These are phyloP conservation scores for Prunus padus DNA, from an alignment of 306 rosid species.

Conservation along the genomic window DNA sequence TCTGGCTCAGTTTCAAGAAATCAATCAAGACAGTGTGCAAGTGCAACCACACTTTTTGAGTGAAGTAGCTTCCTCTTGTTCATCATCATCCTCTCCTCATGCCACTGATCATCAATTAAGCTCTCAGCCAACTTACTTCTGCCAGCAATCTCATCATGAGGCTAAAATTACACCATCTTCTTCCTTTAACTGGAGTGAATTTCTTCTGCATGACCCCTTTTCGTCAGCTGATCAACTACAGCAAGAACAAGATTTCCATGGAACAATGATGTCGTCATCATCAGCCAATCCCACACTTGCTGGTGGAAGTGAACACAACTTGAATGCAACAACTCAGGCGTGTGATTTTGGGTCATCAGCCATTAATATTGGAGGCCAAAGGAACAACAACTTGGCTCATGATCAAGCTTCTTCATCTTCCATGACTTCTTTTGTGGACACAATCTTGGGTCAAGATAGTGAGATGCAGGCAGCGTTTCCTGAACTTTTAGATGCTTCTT, in stretches of 20 bases:
- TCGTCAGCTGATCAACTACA: constrained; percentile 33
- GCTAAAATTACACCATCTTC: constrained; percentile 40
- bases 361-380: constrained; percentile 18
- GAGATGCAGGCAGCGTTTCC: constrained; percentile 76
- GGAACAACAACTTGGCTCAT: constrained; percentile 23
- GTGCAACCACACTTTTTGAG: constrained; percentile 41
- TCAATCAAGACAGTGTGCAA: constrained; percentile 25
- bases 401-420: constrained; percentile 39
- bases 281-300: constrained; percentile 11
- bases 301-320: constrained; percentile 21
- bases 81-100: constrained; percentile 65
- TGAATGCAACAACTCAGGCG: constrained; percentile 20
- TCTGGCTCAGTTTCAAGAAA: constrained; percentile 37
- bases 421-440: constrained; percentile 65
- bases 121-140: constrained; percentile 41
- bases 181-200: constrained; percentile 55
- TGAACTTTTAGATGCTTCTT: constrained; percentile 60
- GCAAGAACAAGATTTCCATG: constrained; percentile 32
- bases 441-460: constrained; percentile 67
- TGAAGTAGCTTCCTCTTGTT: constrained; percentile 72
- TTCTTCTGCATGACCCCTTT: constrained; percentile 48
- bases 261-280: constrained; percentile 22
- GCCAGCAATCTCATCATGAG: constrained; percentile 28
- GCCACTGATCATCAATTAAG: constrained; percentile 29
- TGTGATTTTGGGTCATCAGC: constrained; percentile 35